A percentile compares a stretch with the other conserved stretches of the same genome.
Conservation (phyloP, 2,329 filamentous ascomycete species). For the Aschersonia sp. region DNA sequence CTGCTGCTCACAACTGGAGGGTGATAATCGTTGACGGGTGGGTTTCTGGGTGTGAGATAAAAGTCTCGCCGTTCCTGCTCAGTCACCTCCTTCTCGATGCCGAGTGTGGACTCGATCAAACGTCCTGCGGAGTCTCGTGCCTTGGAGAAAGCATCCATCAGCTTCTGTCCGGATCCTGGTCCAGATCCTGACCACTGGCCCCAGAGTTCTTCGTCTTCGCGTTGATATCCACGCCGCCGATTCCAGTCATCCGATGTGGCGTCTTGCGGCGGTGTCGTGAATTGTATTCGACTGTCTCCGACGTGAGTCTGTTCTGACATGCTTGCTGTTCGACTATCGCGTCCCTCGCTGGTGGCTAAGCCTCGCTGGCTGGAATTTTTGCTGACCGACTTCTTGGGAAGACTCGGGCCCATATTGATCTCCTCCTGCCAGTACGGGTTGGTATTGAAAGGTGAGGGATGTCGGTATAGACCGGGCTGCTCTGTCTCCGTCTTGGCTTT, state of each 20-base stretch:
- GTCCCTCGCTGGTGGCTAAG: conserved; percentile 37
- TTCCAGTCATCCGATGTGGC: conserved; percentile 49
- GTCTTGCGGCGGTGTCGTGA: conserved; percentile 22
- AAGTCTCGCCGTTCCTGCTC: conserved; percentile 43
- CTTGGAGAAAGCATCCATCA: conserved; percentile 44
- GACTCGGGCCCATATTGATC: conserved; percentile 65
- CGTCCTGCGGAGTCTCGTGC: conserved; percentile 41
- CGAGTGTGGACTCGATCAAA: conserved; percentile 35
- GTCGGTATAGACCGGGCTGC: conserved; percentile 60
- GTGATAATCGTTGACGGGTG: conserved; percentile 74
- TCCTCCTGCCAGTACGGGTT: conserved; percentile 86
- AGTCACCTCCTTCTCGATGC: conserved; percentile 36
- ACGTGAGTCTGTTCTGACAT: conserved; percentile 22
- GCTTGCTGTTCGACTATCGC: conserved; percentile 34
- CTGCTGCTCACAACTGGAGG: conserved; percentile 71
- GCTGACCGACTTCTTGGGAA: conserved; percentile 46
- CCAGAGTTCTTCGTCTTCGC: conserved; percentile 82
- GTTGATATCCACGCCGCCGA: conserved; percentile 56
- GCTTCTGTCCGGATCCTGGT: conserved; percentile 36
- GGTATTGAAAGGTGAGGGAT: conserved; percentile 71
- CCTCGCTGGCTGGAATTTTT: conserved; percentile 46
- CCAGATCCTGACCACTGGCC: conserved; percentile 27
- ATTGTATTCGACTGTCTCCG: conserved; percentile 20
- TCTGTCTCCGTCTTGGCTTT: conserved; percentile 51
- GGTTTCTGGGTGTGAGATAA: conserved; percentile 46